Evolutionary conservation across 2,329 filamentous ascomycete genomes (phyloP).

Genomic region (Penicillium sclerotigenum): DNA sequence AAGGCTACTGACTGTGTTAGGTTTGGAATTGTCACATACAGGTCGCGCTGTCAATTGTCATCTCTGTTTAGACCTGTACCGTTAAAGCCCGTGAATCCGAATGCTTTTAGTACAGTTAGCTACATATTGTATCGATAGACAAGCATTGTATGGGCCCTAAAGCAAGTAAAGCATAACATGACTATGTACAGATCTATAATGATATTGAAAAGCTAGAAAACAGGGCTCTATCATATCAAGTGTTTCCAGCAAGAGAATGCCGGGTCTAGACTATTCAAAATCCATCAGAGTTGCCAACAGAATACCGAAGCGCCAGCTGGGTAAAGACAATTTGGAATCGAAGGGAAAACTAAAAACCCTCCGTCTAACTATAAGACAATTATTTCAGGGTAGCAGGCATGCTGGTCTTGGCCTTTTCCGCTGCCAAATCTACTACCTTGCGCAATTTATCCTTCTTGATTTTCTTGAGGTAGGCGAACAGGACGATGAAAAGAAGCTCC

Average conservation of each 20-base stretch:
- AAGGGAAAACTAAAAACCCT: slow-evolving; percentile 3
- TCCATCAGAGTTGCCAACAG: slow-evolving; percentile 5
- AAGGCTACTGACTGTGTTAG: neutral
- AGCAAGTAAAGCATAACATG: neutral
- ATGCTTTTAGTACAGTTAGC: neutral
- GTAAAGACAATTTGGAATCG: slow-evolving; percentile 11
- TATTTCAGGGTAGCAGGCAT: slow-evolving; percentile 50
- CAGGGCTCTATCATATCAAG: slow-evolving; percentile 1
- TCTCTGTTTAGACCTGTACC: too few relatives aligned
- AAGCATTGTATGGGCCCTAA: neutral
- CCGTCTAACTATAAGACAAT: slow-evolving; percentile 16
- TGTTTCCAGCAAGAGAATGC: neutral
- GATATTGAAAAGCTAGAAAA: neutral
- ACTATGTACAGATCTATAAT: slow-evolving; percentile 5
- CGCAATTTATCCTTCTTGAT: slow-evolving; percentile 67
- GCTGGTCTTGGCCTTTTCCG: slow-evolving; percentile 58
- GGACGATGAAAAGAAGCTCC: slow-evolving; percentile 79
- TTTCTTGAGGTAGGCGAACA: slow-evolving; percentile 76
- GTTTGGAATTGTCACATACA: neutral
- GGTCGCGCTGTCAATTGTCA: neutral
- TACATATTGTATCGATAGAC: neutral
- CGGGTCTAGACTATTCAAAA: slow-evolving; percentile 13
- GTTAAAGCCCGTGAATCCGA: too few relatives aligned
- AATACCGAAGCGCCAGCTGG: slow-evolving; percentile 15
- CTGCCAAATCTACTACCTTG: slow-evolving; percentile 62